Percentiles rank a stretch among this genome's conserved stretches.
Evolutionary conservation across 257 asterid species (phyloP).

Genomic region (Henckelia pumila): DNA sequence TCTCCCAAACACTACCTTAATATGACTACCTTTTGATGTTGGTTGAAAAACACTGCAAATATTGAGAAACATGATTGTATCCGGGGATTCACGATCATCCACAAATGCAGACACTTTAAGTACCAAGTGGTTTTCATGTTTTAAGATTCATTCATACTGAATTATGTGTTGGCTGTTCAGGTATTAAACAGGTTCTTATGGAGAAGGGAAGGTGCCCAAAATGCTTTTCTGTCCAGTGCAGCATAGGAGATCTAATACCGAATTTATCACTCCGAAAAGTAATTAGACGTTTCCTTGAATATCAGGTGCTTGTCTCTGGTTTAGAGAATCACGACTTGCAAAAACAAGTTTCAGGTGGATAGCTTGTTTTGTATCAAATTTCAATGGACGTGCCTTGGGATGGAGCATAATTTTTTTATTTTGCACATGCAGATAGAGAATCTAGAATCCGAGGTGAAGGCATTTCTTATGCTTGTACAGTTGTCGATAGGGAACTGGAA

Average conservation of each 20-base stretch:
- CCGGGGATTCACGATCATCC: not conserved
- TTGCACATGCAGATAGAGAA: slow-evolving; percentile 68
- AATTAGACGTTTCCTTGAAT: slow-evolving; percentile 63
- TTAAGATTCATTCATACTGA: too few species aligned
- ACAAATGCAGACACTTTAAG: not conserved
- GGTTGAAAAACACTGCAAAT: too few species aligned
- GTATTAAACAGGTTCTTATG: slow-evolving; percentile 60
- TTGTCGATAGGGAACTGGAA: slow-evolving; percentile 48
- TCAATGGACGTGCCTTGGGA: slow-evolving; percentile 1
- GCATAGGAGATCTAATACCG: slow-evolving; percentile 65
- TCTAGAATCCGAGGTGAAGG: slow-evolving; percentile 74
- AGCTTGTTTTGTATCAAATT: slow-evolving; percentile 14
- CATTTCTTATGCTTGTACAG: slow-evolving; percentile 42
- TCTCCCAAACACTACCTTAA: too few species aligned
- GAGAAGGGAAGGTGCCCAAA: slow-evolving; percentile 76
- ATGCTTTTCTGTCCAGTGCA: slow-evolving; percentile 69
- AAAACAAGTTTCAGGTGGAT: slow-evolving; percentile 69
- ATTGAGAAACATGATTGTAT: too few species aligned
- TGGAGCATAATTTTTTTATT: slow-evolving; percentile 14
- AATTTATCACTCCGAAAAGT: slow-evolving; percentile 74
- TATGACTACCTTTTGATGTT: not conserved
- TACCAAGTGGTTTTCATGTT: not conserved
- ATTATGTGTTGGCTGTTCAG: slow-evolving; percentile 39
- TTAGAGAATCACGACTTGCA: slow-evolving; percentile 40
- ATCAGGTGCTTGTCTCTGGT: slow-evolving; percentile 48